Base-by-base conservation (phyloP, 1,284 basidiomycete species). In the Vanrija sp. region DNA sequence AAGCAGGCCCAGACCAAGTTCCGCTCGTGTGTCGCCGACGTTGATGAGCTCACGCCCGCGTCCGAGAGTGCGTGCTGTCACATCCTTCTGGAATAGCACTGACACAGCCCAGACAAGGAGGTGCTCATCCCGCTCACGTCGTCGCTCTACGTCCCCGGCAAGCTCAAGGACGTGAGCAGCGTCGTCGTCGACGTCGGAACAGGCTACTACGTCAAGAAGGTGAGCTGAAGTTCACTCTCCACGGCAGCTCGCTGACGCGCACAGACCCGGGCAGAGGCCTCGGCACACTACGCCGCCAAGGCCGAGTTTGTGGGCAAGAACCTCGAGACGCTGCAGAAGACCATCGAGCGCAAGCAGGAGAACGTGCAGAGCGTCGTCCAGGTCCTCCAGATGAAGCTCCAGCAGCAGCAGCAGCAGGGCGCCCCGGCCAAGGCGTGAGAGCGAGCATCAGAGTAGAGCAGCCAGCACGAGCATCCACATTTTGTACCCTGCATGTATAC, bases 121-220 rank as follows among this genome's bases (percentile, higher is more conserved):
- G 85, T 94, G 58, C 82, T 98, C 19, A 89, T 98, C 2, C 95
- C 95, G 3, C 78, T 98, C 48, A 97, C 93, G 10, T 91, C 89
- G 73, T 96, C 92, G 1, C 82, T 98, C 4, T 98, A 98, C 72
- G 89, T 98, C 15, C 92, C 94, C 1, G 95, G 94, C 28, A 92
- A 87, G 76, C 81, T 98, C 38, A 81, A 81, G 25, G 88, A 97
- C 70, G 76, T 84, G 2, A 87, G 92, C 48, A 84, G 91, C 63
- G 93, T 98, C 47, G 87, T 98, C 57, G 86, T 98, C 18, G 95
- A 98, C 72, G 83, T 98, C 29, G 95, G 95, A 2, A 98, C 95
- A 0, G 95, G 95, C 0, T 98, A 97, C 78, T 98, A 88, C 69
- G 87, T 98, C 18, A 87, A 91, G 75, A 98, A 97, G 83, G 93